Conservation (phyloP, 331 rosid species). For the Quercus lobata region DNA sequence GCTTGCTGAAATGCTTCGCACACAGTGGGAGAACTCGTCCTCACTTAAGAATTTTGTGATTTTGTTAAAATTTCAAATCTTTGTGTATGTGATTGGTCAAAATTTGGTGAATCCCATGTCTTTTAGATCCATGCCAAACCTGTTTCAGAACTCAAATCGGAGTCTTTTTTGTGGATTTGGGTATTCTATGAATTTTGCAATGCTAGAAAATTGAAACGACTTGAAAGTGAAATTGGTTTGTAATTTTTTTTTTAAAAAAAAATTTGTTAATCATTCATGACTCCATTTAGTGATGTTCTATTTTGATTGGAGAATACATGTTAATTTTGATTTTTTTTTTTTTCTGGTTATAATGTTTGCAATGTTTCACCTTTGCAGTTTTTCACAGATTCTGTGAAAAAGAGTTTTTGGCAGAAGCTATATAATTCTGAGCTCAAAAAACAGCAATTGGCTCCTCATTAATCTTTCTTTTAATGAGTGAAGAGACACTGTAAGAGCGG, state of each 20-base stretch:
- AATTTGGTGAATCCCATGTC: not conserved
- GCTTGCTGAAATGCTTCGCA: too few relatives aligned
- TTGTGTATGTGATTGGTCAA: not conserved
- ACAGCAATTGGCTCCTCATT: slow-evolving; percentile 1
- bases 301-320: not conserved
- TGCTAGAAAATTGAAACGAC: not conserved
- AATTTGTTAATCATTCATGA: not conserved
- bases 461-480: not conserved
- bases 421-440: not conserved
- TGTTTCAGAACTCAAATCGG: not conserved
- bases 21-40: not conserved
- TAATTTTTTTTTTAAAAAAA: not conserved
- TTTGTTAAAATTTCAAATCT: not conserved
- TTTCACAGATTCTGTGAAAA: not conserved
- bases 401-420: not conserved
- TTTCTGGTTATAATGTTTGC: not conserved
- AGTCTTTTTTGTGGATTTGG: not conserved
- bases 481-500: too few relatives aligned
- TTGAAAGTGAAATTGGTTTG: not conserved
- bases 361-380: not conserved
- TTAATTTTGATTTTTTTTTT: not conserved
- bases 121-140: not conserved
- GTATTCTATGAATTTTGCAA: too few relatives aligned
- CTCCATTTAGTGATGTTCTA: not conserved
- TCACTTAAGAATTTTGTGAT: not conserved